phyloP scores from a whole-genome alignment of 2,329 filamentous ascomycete genomes.

The Fusarium sp. region DNA sequence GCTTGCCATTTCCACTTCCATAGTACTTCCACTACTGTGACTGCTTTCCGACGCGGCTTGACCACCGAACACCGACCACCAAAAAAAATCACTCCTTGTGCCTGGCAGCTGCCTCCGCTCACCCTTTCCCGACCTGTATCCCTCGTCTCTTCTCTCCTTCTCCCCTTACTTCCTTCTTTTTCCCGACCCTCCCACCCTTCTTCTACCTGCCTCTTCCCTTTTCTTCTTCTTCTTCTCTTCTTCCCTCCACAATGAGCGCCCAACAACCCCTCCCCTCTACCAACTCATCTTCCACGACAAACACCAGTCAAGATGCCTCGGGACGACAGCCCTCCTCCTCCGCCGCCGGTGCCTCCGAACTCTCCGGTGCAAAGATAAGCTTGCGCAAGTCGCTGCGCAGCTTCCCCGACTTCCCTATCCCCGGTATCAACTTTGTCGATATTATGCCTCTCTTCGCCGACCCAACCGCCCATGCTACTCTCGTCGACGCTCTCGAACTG shows the following conservation, averaged over 20 bases:
- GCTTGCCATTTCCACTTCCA: slow-evolving; percentile 32
- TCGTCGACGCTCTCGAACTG: slow-evolving; percentile 88
- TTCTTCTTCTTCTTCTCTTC: slow-evolving; percentile 47
- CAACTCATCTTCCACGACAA: slow-evolving; percentile 48
- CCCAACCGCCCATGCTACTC: slow-evolving; percentile 78
- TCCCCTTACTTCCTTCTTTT: slow-evolving; percentile 50
- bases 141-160: slow-evolving; percentile 49
- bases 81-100: slow-evolving; percentile 47
- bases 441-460: slow-evolving; percentile 96
- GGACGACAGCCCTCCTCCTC: slow-evolving; percentile 74
- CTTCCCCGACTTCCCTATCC: slow-evolving; percentile 92
- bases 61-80: slow-evolving; percentile 38
- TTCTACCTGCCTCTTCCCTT: slow-evolving; percentile 48
- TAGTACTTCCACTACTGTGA: slow-evolving; percentile 22
- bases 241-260: slow-evolving; percentile 56
- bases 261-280: slow-evolving; percentile 48
- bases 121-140: slow-evolving; percentile 43
- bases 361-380: slow-evolving; percentile 78
- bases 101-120: slow-evolving; percentile 47
- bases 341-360: slow-evolving; percentile 74
- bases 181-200: slow-evolving; percentile 50
- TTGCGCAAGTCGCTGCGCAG: slow-evolving; percentile 82
- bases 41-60: slow-evolving; percentile 32
- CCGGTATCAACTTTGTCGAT: slow-evolving; percentile 96
- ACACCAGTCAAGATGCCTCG: slow-evolving; percentile 69